A percentile compares a stretch with the other conserved stretches of the same genome.
phyloP scores from a whole-genome alignment of 2,329 filamentous ascomycete species.

The Calonectria pteridis region DNA sequence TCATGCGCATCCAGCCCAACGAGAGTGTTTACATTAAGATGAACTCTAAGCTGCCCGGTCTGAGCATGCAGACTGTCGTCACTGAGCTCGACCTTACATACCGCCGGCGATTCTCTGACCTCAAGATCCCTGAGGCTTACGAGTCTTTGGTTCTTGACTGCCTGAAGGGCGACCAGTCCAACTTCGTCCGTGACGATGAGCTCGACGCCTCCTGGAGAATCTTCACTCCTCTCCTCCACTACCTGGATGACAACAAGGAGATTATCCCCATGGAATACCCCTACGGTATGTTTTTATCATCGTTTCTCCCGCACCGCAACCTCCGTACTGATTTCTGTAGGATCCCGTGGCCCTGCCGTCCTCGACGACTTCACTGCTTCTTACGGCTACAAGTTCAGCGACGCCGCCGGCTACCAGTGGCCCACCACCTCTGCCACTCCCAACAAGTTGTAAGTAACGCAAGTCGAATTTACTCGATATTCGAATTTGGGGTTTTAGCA shows the following conservation, averaged over 20 bases:
- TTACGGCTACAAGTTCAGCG: constrained; percentile 99
- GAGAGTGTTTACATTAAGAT: constrained; percentile 99
- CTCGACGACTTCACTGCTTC: constrained; percentile 98
- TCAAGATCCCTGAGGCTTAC: constrained; percentile 99
- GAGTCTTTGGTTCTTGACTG: constrained; percentile 97
- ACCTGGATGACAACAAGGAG: constrained; percentile 99
- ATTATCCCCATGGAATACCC: constrained; percentile 99
- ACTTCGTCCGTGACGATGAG: constrained; percentile 98
- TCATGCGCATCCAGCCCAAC: constrained; percentile 99
- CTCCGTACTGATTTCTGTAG: constrained; percentile 60
- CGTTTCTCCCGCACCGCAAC: not conserved
- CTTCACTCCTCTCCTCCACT: constrained; percentile 97
- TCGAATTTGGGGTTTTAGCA: constrained; percentile 20
- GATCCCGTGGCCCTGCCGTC: constrained; percentile 94
- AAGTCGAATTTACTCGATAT: constrained; percentile 30
- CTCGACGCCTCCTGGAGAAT: constrained; percentile 98
- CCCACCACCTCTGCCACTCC: constrained; percentile 78
- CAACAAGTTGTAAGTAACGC: constrained; percentile 81
- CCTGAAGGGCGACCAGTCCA: constrained; percentile 98
- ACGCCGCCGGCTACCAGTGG: constrained; percentile 96
- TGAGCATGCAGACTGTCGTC: constrained; percentile 99
- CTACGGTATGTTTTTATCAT: constrained; percentile 75
- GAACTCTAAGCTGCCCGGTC: constrained; percentile 98
- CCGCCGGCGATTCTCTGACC: constrained; percentile 96
- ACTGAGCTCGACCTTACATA: constrained; percentile 99